Evolutionary conservation across 805 yeast species (phyloP), one percentile per base, ranked within the genome.

Genomic region (Yamadazyma akitaensis): DNA sequence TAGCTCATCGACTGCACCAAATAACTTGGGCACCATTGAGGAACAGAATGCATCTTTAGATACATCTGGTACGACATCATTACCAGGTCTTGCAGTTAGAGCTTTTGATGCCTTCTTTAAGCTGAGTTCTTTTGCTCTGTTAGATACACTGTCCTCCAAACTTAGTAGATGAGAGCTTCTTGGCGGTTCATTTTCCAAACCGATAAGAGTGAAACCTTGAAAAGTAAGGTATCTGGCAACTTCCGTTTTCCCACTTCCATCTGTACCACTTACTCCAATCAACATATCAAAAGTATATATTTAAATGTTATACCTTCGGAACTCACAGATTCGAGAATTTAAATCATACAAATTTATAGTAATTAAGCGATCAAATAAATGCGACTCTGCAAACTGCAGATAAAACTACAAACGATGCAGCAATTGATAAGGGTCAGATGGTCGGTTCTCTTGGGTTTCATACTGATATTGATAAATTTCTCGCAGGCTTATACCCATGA

Each of bases 251-350:
- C 95, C 95, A 13, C 90, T 75, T 37, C 81, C 73, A 0, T 76
- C 56, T 0, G 88, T 76, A 0, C 95, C 96, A 0, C 91, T 80
- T 5, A 87, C 72, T 2, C 92, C 94, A 19, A 87, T 76, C 36
- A 88, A 70, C 95, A 87, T 87, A 25, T 38, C 32, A 28, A 28
- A n/a, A 28, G n/a, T 28, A 13, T 28, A 13, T 13, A 21, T 21
- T 21, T 21, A 21, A 21, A 5, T 21, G 24, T 21, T 21, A 21
- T 5, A 21, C 24, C 7, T 21, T 7, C 24, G 7, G 24, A 21
- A 21, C 24, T 21, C 24, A 7, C 24, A 21, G 7, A 21, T 21
- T 21, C 7, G 7, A 21, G 7, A n/a, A n/a, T n/a, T n/a, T n/a
- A n/a, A n/a, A n/a, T n/a, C n/a, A n/a, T n/a, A n/a, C n/a, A n/a